Base-by-base conservation (phyloP, 1,284 basidiomycete species). In the Cryptococcus floricola region DNA sequence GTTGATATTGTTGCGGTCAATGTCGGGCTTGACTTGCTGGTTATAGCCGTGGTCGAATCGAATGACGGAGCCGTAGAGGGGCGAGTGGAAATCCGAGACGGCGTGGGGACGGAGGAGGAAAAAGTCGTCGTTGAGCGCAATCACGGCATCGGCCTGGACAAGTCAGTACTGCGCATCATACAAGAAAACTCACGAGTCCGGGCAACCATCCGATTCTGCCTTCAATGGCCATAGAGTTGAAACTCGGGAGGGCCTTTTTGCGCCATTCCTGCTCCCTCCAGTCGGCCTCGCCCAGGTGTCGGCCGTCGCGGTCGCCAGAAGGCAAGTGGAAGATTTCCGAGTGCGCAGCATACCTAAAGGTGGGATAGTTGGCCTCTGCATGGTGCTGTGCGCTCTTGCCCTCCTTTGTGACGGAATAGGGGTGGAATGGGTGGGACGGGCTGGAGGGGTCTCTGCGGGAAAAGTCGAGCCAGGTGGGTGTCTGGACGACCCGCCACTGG, bases 201-300 rank as follows among this genome's bases (percentile, higher is more conserved):
- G 70, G 72, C 10, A 75, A 51, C 67, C 73, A 75, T 0, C 70
- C 71, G 5, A 75, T 54, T 8, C 73, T 56, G 41, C 64, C 67
- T 50, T 77, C 75, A 49, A 77, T 75, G 1, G 73, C 62, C 70
- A 72, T 75, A 9, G 74, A 77, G 48, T 75, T 75, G 64, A 69
- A 77, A n/a, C 62, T 68, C 5, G 74, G 75, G 14, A 75, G 50
- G 4, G 73, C 72, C 18, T 63, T 65, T 28, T 60, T 58, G 9
- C 66, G 52, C 70, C 70, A 77, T 39, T 65, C 60, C 12, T 42
- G 18, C 41, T 73, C 69, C 39, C 50, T 66, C 68, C 65, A 68
- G 41, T 66, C 63, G 10, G 53, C 53, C 43, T 67, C 66, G 5
- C 65, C 67, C 3, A 63, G 51, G 3, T 57, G 60, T 9, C 54